Evolutionary conservation across 1,284 basidiomycete species (phyloP).

Genomic region (Trametes pubescens): DNA sequence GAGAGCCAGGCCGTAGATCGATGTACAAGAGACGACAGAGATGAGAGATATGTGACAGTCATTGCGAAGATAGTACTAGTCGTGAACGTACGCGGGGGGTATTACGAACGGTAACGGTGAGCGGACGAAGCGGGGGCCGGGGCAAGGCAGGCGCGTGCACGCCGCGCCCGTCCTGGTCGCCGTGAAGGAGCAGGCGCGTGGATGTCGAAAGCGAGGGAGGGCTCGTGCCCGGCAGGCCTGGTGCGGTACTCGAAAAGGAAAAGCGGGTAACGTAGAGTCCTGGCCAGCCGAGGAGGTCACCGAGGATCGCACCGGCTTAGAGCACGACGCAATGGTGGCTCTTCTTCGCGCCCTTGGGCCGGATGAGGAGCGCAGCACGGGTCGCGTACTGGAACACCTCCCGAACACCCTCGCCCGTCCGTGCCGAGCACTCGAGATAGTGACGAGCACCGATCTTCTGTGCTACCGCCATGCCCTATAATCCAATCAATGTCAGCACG

Average conservation of each 20-base stretch:
- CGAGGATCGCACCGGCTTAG: conserved; percentile 40
- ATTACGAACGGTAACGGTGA: conserved; percentile 39
- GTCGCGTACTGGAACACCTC: conserved; percentile 84
- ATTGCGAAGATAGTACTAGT: conserved; percentile 44
- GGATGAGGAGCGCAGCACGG: conserved; percentile 63
- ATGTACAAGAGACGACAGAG: conserved; percentile 38
- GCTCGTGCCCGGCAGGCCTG: conserved; percentile 11
- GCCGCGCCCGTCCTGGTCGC: background rate
- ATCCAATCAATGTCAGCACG: conserved; percentile 1
- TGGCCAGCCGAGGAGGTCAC: conserved; percentile 10
- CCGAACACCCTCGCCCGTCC: conserved; percentile 75
- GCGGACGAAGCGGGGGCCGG: conserved; percentile 17
- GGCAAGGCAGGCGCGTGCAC: conserved; percentile 5
- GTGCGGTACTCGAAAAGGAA: conserved; percentile 16
- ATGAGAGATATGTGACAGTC: conserved; percentile 41
- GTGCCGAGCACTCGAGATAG: conserved; percentile 81
- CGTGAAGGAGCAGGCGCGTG: conserved; percentile 5
- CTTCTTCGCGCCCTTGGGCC: conserved; percentile 50
- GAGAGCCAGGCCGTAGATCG: conserved; percentile 37
- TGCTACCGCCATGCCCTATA: conserved; percentile 73
- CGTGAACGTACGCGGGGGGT: conserved; percentile 41
- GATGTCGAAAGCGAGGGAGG: background rate
- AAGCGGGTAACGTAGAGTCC: conserved; percentile 15
- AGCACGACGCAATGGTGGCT: conserved; percentile 58
- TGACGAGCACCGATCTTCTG: conserved; percentile 78